Evolutionary conservation across 2,329 filamentous ascomycete species (phyloP), one percentile per base, ranked within the genome.

Genomic region (Botrytis hyacinthi): DNA sequence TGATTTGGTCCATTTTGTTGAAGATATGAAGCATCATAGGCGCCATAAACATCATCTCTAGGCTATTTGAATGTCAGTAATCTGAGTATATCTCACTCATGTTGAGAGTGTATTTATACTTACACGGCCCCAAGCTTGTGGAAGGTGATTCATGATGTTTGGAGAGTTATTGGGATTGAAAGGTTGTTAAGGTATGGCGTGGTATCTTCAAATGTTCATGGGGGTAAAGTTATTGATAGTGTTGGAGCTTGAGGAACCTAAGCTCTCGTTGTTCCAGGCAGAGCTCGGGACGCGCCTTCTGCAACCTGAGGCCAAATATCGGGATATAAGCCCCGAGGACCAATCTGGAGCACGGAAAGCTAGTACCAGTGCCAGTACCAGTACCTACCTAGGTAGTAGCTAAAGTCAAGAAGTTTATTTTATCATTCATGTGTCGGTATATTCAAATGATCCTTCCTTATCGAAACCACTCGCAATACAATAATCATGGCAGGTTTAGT

Each of bases 41-140:
- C 87, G 80, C 96, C 96, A 85, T 98, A 99, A 81, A 98, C 88
- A 84, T 99, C 96, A 84, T 99, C 93, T 88, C 96, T 92, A 82
- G 96, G 96, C 96, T 99, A 71, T 63, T 51, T 63, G 72, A 73
- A 65, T 63, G 80, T 85, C 82, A 85, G 83, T 79, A 76, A 77
- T 74, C 63, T 68, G 48, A 14, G 59, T 18, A 77, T 65, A 71
- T 68, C 67, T 71, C 42, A 66, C 69, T 71, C 46, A 67, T 60
- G 5, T 54, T 51, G 70, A 59, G 29, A 48, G 44, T 57, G 32
- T 26, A 10, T 37, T 72, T 51, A 72, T 75, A 85, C 89, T 81
- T 87, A 92, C 90, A 85, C 90, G 89, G 77, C 90, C 90, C 90
- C 90, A 92, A 81, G 87, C 88, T 85, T 92, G 89, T 81, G 90